phyloP scores from a whole-genome alignment of 169 alveolate species.

The Cryptosporidium baileyi region DNA sequence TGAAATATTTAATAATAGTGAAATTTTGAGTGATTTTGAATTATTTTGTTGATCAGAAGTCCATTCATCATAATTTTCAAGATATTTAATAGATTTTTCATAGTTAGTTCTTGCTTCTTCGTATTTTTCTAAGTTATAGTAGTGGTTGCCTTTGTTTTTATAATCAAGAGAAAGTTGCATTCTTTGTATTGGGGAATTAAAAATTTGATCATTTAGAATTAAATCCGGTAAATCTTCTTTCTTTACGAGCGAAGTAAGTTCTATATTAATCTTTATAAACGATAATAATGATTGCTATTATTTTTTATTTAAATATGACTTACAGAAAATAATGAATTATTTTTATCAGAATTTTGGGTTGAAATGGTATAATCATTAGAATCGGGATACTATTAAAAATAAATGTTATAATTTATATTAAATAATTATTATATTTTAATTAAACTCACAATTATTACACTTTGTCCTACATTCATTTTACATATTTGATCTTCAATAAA shows the following conservation, averaged over 20 bases:
- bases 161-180: constrained; percentile 57
- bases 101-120: constrained; percentile 14
- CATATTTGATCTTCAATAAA: constrained; percentile 7
- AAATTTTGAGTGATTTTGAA: constrained; percentile 26
- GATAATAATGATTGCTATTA: no score
- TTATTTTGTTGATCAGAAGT: constrained; percentile 7
- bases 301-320: no score
- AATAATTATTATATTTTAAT: background rate
- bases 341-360: no score
- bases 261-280: background rate
- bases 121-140: constrained; percentile 9
- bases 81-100: constrained; percentile 28
- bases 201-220: background rate
- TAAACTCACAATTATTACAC: background rate
- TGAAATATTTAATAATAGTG: constrained; percentile 33
- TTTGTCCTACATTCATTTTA: background rate
- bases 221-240: constrained; percentile 23
- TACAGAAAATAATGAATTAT: no score
- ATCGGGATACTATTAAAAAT: no score
- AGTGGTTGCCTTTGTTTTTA: constrained; percentile 41
- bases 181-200: constrained; percentile 18
- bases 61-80: constrained; percentile 32
- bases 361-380: no score
- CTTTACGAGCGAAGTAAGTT: constrained; percentile 10
- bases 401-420: background rate